Conservation (phyloP, 2,329 filamentous ascomycete genomes). For the Dothistroma septosporum region DNA sequence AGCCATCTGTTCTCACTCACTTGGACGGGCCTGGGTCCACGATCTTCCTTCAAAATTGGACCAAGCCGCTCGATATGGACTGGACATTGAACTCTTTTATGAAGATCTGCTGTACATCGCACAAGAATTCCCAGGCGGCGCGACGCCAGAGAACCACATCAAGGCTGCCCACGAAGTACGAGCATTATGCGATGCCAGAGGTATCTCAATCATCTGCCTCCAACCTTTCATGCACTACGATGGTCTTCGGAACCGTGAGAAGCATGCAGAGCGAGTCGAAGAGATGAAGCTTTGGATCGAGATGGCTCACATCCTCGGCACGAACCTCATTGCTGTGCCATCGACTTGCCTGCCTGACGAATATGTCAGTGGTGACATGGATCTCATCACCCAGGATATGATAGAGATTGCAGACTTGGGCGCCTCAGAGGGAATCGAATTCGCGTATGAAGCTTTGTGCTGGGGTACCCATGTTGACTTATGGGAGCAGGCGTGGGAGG, state of each 20-base stretch:
- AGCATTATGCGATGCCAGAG: constrained; percentile 53
- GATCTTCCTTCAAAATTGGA: constrained; percentile 63
- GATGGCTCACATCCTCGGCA: constrained; percentile 59
- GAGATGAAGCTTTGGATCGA: constrained; percentile 67
- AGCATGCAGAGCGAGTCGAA: constrained; percentile 55
- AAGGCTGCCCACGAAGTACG: constrained; percentile 56
- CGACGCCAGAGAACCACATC: constrained; percentile 47
- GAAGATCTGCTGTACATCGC: constrained; percentile 68
- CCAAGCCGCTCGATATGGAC: constrained; percentile 61
- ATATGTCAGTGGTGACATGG: constrained; percentile 50
- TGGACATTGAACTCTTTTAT: constrained; percentile 74
- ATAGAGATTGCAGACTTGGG: constrained; percentile 64
- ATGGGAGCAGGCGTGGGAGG: constrained; percentile 69
- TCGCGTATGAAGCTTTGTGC: constrained; percentile 69
- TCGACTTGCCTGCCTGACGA: constrained; percentile 61
- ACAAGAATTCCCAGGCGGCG: constrained; percentile 41
- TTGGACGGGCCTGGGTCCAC: constrained; percentile 70
- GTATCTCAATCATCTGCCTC: constrained; percentile 60
- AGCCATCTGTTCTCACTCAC: constrained; percentile 71
- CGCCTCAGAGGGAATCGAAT: constrained; percentile 55
- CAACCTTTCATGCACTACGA: constrained; percentile 79
- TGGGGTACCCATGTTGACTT: constrained; percentile 67
- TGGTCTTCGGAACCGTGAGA: constrained; percentile 60
- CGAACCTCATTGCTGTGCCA: constrained; percentile 70
- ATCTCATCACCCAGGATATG: constrained; percentile 60